These are phyloP conservation scores for Auricularia sp. DNA, from an alignment of 768 basidiomycete genomes.

Conservation along the genomic window DNA sequence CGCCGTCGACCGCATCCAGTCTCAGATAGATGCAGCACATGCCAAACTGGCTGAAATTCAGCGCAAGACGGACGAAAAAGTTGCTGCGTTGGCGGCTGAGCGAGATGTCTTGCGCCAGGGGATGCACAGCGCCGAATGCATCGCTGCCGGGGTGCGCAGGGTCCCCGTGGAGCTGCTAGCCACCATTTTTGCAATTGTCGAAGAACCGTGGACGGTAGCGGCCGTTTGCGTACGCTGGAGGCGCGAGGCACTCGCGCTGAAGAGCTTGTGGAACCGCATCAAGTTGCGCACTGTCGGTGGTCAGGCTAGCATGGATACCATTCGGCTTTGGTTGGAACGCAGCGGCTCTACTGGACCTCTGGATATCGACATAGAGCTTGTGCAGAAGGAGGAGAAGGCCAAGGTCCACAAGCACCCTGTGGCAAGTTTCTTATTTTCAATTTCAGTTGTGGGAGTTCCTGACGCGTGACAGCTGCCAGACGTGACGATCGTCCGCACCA, in stretches of 20 bases:
- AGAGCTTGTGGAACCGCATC: background rate
- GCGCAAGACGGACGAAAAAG: background rate
- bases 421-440: background rate
- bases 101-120: background rate
- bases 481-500: background rate
- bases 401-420: background rate
- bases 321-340: background rate
- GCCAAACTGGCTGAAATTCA: background rate
- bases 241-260: background rate
- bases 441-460: too few species aligned
- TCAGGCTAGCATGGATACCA: background rate
- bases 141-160: background rate
- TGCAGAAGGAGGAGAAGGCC: background rate
- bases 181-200: background rate
- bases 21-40: background rate
- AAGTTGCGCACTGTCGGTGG: background rate
- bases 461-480: background rate
- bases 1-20: background rate
- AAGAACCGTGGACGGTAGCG: background rate
- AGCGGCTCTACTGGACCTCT: background rate
- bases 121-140: background rate
- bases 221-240: background rate
- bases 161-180: background rate
- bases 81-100: background rate
- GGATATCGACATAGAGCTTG: background rate